Evolutionary conservation across 768 basidiomycete species (phyloP).

Genomic region (Tricholoma bakamatsutake): DNA sequence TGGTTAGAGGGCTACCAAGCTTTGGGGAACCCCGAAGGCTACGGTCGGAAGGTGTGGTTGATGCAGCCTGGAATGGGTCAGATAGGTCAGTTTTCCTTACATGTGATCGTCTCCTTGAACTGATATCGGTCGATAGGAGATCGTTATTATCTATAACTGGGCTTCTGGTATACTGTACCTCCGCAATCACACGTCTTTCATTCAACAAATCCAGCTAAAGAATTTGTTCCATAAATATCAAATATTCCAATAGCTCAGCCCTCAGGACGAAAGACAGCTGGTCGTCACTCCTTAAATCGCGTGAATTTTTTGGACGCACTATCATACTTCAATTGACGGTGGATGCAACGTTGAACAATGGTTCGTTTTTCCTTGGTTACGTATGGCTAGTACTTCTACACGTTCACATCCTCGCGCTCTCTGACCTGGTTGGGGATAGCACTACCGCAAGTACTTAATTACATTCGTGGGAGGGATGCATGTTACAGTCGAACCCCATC

Average conservation of each 20-base stretch:
- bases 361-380: slow-evolving; percentile 1
- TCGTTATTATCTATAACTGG: slow-evolving; percentile 32
- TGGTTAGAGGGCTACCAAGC: slow-evolving; percentile 58
- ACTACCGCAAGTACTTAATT: slow-evolving; percentile 34
- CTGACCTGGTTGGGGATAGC: slow-evolving; percentile 35
- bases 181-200: background rate
- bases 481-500: too few relatives aligned
- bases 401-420: slow-evolving; percentile 1
- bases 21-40: slow-evolving; percentile 41
- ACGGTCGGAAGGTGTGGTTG: slow-evolving; percentile 68
- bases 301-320: background rate
- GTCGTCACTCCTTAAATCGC: background rate
- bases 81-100: slow-evolving; percentile 51
- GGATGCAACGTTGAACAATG: background rate
- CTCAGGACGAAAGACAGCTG: background rate
- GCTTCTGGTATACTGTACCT: background rate
- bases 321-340: background rate
- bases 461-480: background rate
- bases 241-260: background rate
- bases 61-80: slow-evolving; percentile 89
- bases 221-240: background rate
- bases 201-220: background rate
- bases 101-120: background rate
- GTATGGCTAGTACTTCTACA: background rate
- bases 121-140: slow-evolving; percentile 23